phyloP scores from a whole-genome alignment of 2,329 filamentous ascomycete species.

The Neonectria neomacrospora region DNA sequence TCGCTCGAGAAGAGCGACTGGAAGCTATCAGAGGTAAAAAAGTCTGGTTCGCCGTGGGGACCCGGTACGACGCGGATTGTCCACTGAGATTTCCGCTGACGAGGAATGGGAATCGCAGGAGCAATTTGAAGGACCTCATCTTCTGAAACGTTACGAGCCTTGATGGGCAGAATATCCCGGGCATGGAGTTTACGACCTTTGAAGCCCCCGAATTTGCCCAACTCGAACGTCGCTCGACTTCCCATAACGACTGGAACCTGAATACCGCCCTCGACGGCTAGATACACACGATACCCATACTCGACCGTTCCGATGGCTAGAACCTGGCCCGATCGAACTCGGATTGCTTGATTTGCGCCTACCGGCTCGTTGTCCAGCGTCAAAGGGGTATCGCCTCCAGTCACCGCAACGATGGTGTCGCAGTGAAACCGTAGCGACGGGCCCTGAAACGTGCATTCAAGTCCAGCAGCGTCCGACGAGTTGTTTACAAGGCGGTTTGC shows the following conservation, averaged over 20 bases:
- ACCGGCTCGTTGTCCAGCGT: slow-evolving; percentile 39
- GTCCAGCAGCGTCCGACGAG: slow-evolving; percentile 39
- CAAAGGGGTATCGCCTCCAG: slow-evolving; percentile 45
- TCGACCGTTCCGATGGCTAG: slow-evolving; percentile 42
- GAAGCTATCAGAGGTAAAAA: slow-evolving; percentile 49
- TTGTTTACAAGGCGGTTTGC: slow-evolving; percentile 53
- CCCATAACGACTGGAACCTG: slow-evolving; percentile 48
- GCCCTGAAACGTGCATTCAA: slow-evolving; percentile 51
- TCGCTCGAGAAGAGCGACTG: slow-evolving; percentile 47
- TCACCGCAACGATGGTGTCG: slow-evolving; percentile 47
- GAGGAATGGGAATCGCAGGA: slow-evolving; percentile 37
- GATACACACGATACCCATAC: slow-evolving; percentile 49
- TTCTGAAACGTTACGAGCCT: not conserved
- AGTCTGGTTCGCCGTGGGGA: slow-evolving; percentile 53
- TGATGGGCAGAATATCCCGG: slow-evolving; percentile 46
- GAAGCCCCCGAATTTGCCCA: slow-evolving; percentile 49
- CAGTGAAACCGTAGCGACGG: slow-evolving; percentile 51
- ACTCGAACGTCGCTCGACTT: slow-evolving; percentile 47
- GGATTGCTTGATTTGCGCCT: slow-evolving; percentile 39
- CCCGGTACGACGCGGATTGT: slow-evolving; percentile 51
- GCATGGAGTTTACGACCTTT: slow-evolving; percentile 47
- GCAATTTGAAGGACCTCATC: not conserved
- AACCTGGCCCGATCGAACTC: slow-evolving; percentile 41
- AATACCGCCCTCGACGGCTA: slow-evolving; percentile 50
- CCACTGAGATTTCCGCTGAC: slow-evolving; percentile 43